Base-by-base conservation (phyloP, 257 asterid species). In the Thymus mandschuricus region DNA sequence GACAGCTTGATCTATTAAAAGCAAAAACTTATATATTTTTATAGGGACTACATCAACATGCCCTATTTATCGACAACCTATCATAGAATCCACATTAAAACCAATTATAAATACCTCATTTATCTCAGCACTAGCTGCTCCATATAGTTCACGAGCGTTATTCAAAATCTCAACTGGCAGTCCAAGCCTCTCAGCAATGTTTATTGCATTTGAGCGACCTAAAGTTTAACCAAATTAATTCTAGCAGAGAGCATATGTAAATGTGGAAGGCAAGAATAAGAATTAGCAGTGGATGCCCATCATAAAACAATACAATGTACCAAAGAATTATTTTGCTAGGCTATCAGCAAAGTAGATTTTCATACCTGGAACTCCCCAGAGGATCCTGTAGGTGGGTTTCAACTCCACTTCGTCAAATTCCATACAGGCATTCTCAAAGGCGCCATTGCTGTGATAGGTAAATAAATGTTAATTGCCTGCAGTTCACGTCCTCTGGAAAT, bases 291-390 rank as follows among this genome's bases (percentile, higher is more conserved):
- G 57, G 74, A 66, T 5, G 30, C 51, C 59, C 21, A 21, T 21
- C 21, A 21, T 21, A 21, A 21, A 15, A 27, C 30, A 9, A 60
- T 48, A 64, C 56, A 57, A 64, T 55, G 52, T 28, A 57, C 6
- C 55, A 35, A 12, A 63, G 13, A 58, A 34, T 10, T 60, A 49
- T 28, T 52, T 67, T 56, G 51, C 29, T 71, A 46, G 65, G 71
- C 66, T 52, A 67, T 56, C 70, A 64, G 31, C 49, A 59, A 72
- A 57, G 38, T 44, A 72, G 58, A 51, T 35, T 21, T 46, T 21
- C 41, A 69, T 58, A 94, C 99, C 99, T 88, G 99, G 98, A 68
- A 95, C 86, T 78, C 99, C 99, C 99, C 98, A 91, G 73, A 95
- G 96, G 80, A 95, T 89, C 84, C 92, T 83, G 81, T 86, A 95